Percentiles rank a stretch among this genome's conserved stretches.
Conservation (phyloP, 2,329 filamentous ascomycete genomes). For the Grosmannia serpens region DNA sequence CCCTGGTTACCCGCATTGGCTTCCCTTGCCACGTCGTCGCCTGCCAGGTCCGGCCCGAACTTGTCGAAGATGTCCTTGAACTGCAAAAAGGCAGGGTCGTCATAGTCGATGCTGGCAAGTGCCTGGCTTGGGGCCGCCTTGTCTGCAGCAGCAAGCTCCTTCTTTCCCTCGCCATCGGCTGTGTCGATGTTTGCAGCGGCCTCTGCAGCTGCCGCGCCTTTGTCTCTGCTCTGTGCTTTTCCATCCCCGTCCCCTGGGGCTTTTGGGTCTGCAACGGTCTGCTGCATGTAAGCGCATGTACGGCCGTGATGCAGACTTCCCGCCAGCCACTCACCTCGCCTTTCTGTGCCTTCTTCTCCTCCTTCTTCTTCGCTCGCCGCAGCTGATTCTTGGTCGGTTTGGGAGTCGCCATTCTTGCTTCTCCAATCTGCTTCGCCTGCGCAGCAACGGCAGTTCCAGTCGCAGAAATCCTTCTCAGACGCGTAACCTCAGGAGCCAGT, state of each 20-base stretch:
- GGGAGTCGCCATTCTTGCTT: conserved; percentile 46
- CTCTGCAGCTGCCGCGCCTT: conserved; percentile 3
- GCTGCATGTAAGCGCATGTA: neutral
- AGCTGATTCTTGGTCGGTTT: conserved; percentile 93
- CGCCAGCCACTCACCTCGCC: conserved; percentile 32
- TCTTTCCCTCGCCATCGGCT: conserved; percentile 7
- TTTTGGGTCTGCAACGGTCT: neutral
- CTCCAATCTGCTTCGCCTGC: neutral
- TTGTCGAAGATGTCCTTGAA: conserved; percentile 74
- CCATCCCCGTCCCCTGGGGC: neutral
- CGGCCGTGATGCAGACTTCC: neutral
- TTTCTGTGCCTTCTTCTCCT: conserved; percentile 56
- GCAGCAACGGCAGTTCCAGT: neutral
- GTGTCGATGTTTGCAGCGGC: conserved; percentile 8
- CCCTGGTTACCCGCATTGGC: conserved; percentile 64
- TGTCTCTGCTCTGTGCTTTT: conserved; percentile 12
- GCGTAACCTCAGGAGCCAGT: neutral
- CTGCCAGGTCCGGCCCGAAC: conserved; percentile 57
- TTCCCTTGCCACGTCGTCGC: conserved; percentile 53
- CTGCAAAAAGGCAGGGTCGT: conserved; percentile 70
- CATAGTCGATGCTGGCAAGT: conserved; percentile 40
- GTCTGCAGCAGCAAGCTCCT: conserved; percentile 23
- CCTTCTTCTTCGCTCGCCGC: conserved; percentile 88
- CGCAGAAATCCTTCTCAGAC: neutral
- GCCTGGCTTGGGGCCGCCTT: conserved; percentile 35